Base-by-base conservation (phyloP, 768 basidiomycete genomes). In the Rhodotorula toruloides region DNA sequence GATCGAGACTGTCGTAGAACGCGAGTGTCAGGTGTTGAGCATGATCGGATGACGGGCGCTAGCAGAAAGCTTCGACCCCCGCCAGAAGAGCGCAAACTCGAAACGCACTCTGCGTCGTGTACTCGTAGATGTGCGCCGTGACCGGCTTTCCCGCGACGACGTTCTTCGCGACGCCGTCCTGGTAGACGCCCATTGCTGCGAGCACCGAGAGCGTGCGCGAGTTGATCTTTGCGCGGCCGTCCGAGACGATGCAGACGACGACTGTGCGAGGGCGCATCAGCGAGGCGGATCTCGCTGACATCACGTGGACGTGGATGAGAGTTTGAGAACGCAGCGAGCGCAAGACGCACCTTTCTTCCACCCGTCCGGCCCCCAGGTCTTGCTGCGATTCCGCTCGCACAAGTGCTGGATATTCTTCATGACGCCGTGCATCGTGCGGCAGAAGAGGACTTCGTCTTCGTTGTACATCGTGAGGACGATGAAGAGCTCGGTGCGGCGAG, bases 401-500 rank as follows among this genome's bases (percentile, higher is more conserved):
- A 97, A 77, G 77, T 94, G 90, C 9, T 86, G 87, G 49, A 97
- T 82, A 73, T 97, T 97, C 82, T 89, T 91, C 78, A 96, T 90
- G 11, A 97, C 89, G 56, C 93, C 93, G 74, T 94, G 89, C 89
- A 97, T 92, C 0, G 93, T 90, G 47, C 92, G 79, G 58, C 77
- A 76, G 78, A 97, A 97, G 11, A 98, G 81, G 73, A 87, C 84
- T 76, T 94, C 91, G 68, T 80, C 79, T 69, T 81, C 80, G 74
- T 96, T 94, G 77, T 94, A 96, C 92, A 97, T 96, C 21, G 93
- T 97, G 84, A 97, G 88, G 48, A 96, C 93, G 72, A 97, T 93
- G 79, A 96, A 94, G 22, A 97, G 80, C 77, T 98, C 94, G 40
- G 93, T 96, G 40, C 88, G 82, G 27, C 93, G 82, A 0, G 90